Percentiles rank a stretch among this genome's conserved stretches.
phyloP scores from a whole-genome alignment of 2,329 filamentous ascomycete species.

The Claviceps sp. region DNA sequence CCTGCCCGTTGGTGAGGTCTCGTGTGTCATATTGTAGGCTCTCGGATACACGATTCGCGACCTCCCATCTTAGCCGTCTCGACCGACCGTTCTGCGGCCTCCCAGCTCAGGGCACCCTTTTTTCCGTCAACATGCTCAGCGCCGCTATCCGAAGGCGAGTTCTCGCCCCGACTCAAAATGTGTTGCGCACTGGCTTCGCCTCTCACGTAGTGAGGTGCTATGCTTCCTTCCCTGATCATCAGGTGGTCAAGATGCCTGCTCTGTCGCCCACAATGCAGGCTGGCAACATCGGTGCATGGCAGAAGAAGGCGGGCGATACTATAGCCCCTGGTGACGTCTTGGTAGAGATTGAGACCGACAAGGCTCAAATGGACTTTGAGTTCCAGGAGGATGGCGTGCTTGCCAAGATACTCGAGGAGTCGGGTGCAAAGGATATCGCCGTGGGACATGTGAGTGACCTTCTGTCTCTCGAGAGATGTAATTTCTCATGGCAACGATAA shows the following conservation, averaged over 20 bases:
- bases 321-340: constrained; percentile 88
- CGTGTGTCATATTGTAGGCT: not conserved
- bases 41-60: not conserved
- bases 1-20: constrained; percentile 1
- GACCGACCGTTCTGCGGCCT: constrained; percentile 4
- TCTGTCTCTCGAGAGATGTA: not conserved
- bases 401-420: constrained; percentile 85
- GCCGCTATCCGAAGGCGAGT: constrained; percentile 50
- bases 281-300: constrained; percentile 93
- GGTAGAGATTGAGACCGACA: constrained; percentile 98
- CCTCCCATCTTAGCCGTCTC: constrained; percentile 10
- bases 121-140: constrained; percentile 39
- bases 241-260: constrained; percentile 93
- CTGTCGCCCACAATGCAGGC: constrained; percentile 95
- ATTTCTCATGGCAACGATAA: no score
- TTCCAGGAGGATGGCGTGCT: constrained; percentile 96
- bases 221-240: constrained; percentile 87
- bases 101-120: constrained; percentile 17
- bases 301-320: constrained; percentile 87
- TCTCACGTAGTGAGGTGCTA: constrained; percentile 48
- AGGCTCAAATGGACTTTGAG: constrained; percentile 99
- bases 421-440: constrained; percentile 83
- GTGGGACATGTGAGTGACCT: constrained; percentile 74
- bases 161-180: constrained; percentile 36
- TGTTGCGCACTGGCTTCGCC: constrained; percentile 37